Evolutionary conservation across 108 stramenopile species (phyloP), one percentile per base, ranked within the genome.

Genomic region (Skeletonema potamos): DNA sequence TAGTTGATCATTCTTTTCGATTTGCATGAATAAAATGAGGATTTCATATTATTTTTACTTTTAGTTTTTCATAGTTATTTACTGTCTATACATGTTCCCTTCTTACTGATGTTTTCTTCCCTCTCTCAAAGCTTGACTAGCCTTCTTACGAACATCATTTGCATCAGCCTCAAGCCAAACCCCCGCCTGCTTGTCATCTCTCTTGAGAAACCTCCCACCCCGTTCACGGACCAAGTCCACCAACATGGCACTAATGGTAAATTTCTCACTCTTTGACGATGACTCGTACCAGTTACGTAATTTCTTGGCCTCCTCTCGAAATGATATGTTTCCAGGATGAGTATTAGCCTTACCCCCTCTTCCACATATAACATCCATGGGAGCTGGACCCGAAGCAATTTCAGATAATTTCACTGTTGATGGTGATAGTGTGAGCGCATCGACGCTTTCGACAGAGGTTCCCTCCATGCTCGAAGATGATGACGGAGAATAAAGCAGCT

Each of bases 111-210:
- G 48, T 51, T 51, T 51, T 65, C 67, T 73, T 9, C 70, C 84
- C 58, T 85, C 84, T 55, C 84, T 81, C 62, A 85, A 71, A 8
- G 84, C 82, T 66, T 85, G 84, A 70, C 75, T 72, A 2, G 81
- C 84, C 65, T 85, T 85, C 76, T 80, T 81, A 6, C 84, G 26
- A 26, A 82, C 77, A 58, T 79, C 84, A 41, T 63, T 74, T 43
- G 34, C 73, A 67, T 85, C 84, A 0, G 71, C 65, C 64, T 76
- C 84, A 15, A 69, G 28, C 77, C 77, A 79, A 20, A 58, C 13
- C 18, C 63, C 79, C 12, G 66, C 32, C 28, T 37, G 30, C 10
- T 61, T 79, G 9, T 54, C 65, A 64, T 77, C 84, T 66, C 76
- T 22, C 70, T 75, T 79, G 43, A 85, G 54, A 62, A 85, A 82